Base-by-base conservation (phyloP, 306 rosid genomes). In the Vigna angularis region DNA sequence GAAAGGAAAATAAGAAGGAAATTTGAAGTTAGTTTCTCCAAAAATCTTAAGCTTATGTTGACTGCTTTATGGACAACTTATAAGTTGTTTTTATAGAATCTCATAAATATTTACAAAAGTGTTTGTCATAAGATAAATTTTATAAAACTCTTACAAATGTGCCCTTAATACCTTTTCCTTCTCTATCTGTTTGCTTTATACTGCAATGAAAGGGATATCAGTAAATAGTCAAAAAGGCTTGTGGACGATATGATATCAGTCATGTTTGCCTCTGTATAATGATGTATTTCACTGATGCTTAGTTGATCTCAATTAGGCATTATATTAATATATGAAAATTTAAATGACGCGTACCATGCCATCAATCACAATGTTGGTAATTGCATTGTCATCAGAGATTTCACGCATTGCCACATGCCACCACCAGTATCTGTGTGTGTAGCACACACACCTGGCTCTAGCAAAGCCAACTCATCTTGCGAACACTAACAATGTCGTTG, bases 221-320 rank as follows among this genome's bases (percentile, higher is more conserved):
- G 44, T 30, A 34, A 63, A 34, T 36, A 34, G 69, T 34, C 30
- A 17, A 17, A 36, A 38, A 4, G 17, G 30, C 50, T 3, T 4
- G 9, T 30, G 70, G 10, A 38, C 40, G 30, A 65, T 17, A 38
- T 40, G 30, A n/a, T 36, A 13, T 30, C 48, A n/a, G 69, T n/a
- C 70, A 64, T 17, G 51, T 17, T 66, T 18, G 30, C 42, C 70
- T 18, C 12, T 18, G 70, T 38, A 65, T 65, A 40, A 48, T 63
- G 26, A 24, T 50, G 65, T 51, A 22, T 50, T 36, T 18, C n/a
- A 36, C 34, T 38, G 24, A 36, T 16, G 22, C 51, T 77, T 22
- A 17, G 5, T 18, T 17, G 38, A 32, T 32, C 42, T 49, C 10
- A 58, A 30, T 52, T 32, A 15, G 42, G 15, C n/a, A 9, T 34